These are phyloP conservation scores for Dendrobium catenatum DNA, from an alignment of 106 monocot species.

Conservation along the genomic window DNA sequence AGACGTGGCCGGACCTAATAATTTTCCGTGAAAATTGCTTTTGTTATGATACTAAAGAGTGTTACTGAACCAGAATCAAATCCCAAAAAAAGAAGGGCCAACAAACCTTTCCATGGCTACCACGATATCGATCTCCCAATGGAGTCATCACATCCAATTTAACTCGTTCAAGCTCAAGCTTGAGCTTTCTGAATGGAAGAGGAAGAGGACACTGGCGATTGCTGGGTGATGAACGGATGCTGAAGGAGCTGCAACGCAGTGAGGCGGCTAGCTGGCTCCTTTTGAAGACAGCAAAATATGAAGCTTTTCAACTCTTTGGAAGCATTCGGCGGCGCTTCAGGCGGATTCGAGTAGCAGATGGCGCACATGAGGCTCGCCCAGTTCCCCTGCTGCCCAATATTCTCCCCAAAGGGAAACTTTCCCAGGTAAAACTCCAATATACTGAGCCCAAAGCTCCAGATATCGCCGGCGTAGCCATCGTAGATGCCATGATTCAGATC, in stretches of 20 bases:
- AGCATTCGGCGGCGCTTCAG: slow-evolving; percentile 52
- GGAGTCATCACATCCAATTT: neutral
- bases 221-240: slow-evolving; percentile 62
- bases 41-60: neutral
- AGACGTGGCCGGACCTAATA: too few species aligned
- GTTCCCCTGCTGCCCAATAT: slow-evolving; percentile 62
- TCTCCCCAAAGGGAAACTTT: slow-evolving; percentile 65
- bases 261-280: slow-evolving; percentile 41
- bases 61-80: neutral
- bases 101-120: neutral
- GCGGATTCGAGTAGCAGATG: slow-evolving; percentile 71
- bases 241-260: slow-evolving; percentile 63
- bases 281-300: slow-evolving; percentile 61
- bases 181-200: neutral
- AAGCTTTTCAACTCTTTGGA: slow-evolving; percentile 65
- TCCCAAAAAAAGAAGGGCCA: neutral
- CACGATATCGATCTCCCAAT: neutral
- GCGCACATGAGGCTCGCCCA: slow-evolving; percentile 89
- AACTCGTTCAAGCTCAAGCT: neutral
- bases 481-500: slow-evolving; percentile 77
- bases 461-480: slow-evolving; percentile 83
- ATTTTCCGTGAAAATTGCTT: too few species aligned
- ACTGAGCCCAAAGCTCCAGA: slow-evolving; percentile 94
- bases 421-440: slow-evolving; percentile 89
- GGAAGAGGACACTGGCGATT: neutral